These are phyloP conservation scores for Mycena haematopus DNA, from an alignment of 768 basidiomycete species.

Conservation along the genomic window DNA sequence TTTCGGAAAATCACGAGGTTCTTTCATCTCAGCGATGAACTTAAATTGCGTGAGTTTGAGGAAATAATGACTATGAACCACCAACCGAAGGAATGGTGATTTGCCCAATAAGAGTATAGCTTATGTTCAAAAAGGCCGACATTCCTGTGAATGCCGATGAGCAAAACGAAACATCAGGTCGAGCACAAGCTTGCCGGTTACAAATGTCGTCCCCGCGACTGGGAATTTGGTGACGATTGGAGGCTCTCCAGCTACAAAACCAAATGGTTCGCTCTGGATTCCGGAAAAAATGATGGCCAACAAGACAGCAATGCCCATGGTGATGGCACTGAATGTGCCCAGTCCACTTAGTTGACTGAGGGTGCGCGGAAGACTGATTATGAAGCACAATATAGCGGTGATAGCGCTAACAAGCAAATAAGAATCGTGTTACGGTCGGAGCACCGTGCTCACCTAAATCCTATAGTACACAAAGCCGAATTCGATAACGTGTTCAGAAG, in stretches of 20 bases:
- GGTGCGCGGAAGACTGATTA: slow-evolving; percentile 51
- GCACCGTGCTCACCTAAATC: slow-evolving; percentile 35
- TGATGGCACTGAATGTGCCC: slow-evolving; percentile 48
- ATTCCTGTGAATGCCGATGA: slow-evolving; percentile 37
- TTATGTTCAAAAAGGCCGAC: slow-evolving; percentile 55
- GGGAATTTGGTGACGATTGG: slow-evolving; percentile 47
- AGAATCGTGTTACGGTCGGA: slow-evolving; percentile 46
- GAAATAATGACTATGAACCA: neutral
- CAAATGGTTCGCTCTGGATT: slow-evolving; percentile 48
- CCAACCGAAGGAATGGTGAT: slow-evolving; percentile 43
- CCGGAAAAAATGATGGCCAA: slow-evolving; percentile 50
- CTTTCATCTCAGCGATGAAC: slow-evolving; percentile 56
- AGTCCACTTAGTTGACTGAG: slow-evolving; percentile 47
- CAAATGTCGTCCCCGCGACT: slow-evolving; percentile 45
- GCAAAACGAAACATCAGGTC: slow-evolving; percentile 20
- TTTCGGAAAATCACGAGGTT: slow-evolving; percentile 54
- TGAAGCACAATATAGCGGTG: slow-evolving; percentile 46
- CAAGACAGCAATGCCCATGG: slow-evolving; percentile 54
- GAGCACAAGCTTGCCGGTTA: slow-evolving; percentile 41
- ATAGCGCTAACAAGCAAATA: slow-evolving; percentile 42
- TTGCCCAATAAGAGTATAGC: slow-evolving; percentile 53
- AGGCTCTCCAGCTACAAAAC: slow-evolving; percentile 45
- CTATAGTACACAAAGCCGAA: slow-evolving; percentile 48
- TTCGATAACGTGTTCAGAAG: slow-evolving; percentile 53
- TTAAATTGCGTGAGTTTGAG: slow-evolving; percentile 29